A percentile compares a stretch with the other conserved stretches of the same genome.
phyloP scores from a whole-genome alignment of 2,329 filamentous ascomycete species.

The Diaporthe batatas region DNA sequence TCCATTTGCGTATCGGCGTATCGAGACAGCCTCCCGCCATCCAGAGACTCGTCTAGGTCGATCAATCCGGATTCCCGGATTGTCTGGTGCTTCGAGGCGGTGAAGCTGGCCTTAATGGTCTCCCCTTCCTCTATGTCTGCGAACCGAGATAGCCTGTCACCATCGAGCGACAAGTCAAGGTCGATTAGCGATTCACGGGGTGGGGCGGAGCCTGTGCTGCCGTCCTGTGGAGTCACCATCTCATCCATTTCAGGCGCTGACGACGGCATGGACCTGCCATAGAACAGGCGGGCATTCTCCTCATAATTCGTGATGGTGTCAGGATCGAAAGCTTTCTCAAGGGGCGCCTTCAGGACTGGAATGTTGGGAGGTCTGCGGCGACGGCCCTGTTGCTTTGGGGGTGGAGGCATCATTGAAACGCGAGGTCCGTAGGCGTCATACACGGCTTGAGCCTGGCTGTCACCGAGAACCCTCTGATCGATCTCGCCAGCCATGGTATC shows the following conservation, averaged over 20 bases:
- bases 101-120: constrained; percentile 38
- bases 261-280: constrained; percentile 57
- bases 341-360: constrained; percentile 68
- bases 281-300: constrained; percentile 73
- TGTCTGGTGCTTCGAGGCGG: constrained; percentile 33
- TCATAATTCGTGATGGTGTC: constrained; percentile 75
- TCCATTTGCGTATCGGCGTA: constrained; percentile 68
- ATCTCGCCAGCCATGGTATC: constrained; percentile 73
- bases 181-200: constrained; percentile 62
- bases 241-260: constrained; percentile 40
- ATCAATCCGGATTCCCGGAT: constrained; percentile 58
- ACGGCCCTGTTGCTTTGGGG: constrained; percentile 61
- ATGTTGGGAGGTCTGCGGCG: constrained; percentile 71
- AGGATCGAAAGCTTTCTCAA: constrained; percentile 76
- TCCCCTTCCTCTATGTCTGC: constrained; percentile 64
- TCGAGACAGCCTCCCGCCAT: constrained; percentile 67
- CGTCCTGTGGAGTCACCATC: constrained; percentile 30
- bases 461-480: constrained; percentile 67
- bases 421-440: constrained; percentile 69
- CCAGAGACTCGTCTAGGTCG: constrained; percentile 72
- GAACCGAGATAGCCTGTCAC: constrained; percentile 69
- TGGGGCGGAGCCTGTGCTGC: constrained; percentile 11
- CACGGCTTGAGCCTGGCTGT: constrained; percentile 69
- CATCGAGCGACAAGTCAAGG: constrained; percentile 68
- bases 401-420: constrained; percentile 62